A percentile compares a stretch with the other conserved stretches of the same genome.
phyloP scores from a whole-genome alignment of 1,139 yeast species.

The Lodderomyces pseudojiufengensis region DNA sequence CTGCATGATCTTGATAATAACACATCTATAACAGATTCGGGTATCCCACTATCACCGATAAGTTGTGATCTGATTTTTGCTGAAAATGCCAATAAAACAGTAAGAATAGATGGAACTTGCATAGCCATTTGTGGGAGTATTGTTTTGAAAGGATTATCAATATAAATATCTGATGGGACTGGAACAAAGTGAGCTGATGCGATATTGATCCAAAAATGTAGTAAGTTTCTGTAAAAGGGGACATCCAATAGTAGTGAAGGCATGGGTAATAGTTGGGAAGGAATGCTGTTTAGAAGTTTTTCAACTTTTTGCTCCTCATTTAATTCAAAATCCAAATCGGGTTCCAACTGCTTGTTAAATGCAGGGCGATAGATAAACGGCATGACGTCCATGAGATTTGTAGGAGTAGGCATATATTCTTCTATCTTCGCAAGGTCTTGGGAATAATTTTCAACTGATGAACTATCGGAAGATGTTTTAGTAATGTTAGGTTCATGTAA shows the following conservation, averaged over 20 bases:
- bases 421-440: constrained; percentile 22
- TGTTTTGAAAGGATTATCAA: constrained; percentile 64
- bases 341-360: too few species aligned
- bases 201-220: constrained; percentile 61
- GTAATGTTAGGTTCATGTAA: constrained; percentile 9
- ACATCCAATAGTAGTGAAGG: constrained; percentile 58
- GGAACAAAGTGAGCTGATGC: constrained; percentile 67
- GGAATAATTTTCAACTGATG: constrained; percentile 18
- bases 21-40: constrained; percentile 46
- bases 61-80: constrained; percentile 47
- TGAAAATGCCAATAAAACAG: constrained; percentile 65
- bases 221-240: constrained; percentile 55
- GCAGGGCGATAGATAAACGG: not conserved
- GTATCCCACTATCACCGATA: constrained; percentile 31
- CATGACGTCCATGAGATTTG: constrained; percentile 1
- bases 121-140: constrained; percentile 70
- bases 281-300: constrained; percentile 24
- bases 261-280: constrained; percentile 49
- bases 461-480: constrained; percentile 2
- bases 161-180: constrained; percentile 55
- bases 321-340: not conserved
- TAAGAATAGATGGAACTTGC: constrained; percentile 54
- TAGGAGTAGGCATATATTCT: constrained; percentile 15
- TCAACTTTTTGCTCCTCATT: not conserved
- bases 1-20: constrained; percentile 54